A percentile compares a stretch with the other conserved stretches of the same genome.
These are phyloP conservation scores for Fusarium nematophilum DNA, from an alignment of 2,329 filamentous ascomycete genomes.

Conservation along the genomic window DNA sequence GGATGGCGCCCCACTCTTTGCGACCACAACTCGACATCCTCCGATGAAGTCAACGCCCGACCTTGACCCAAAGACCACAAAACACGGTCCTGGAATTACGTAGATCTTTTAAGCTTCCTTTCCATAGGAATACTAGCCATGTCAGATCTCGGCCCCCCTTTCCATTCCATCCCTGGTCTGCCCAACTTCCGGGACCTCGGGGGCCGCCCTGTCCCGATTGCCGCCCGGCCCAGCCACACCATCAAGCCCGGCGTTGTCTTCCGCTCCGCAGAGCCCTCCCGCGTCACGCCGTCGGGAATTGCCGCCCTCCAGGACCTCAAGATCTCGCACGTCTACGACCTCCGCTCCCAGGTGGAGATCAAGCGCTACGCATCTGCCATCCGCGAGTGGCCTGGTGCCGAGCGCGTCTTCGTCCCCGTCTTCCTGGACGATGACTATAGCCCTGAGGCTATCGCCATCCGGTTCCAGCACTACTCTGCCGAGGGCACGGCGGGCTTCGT, in stretches of 20 bases:
- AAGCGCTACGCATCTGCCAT: conserved; percentile 52
- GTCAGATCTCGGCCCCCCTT: conserved; percentile 55
- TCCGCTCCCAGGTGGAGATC: conserved; percentile 73
- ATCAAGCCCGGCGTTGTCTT: conserved; percentile 70
- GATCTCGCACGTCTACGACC: conserved; percentile 75
- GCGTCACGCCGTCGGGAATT: conserved; percentile 67
- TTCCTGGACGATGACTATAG: conserved; percentile 71
- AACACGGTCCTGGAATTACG: background rate
- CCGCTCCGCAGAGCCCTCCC: conserved; percentile 75
- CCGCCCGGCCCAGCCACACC: conserved; percentile 63
- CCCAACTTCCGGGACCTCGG: conserved; percentile 77
- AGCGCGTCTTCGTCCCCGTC: conserved; percentile 68
- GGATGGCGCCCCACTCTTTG: conserved; percentile 28
- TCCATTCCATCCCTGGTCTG: conserved; percentile 66
- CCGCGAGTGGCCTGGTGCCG: conserved; percentile 56
- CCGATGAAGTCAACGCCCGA: background rate
- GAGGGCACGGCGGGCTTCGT: conserved; percentile 70
- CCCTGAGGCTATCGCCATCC: conserved; percentile 70
- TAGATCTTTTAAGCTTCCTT: background rate
- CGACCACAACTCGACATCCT: background rate
- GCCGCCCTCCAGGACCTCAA: conserved; percentile 63
- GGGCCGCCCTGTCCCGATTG: conserved; percentile 62
- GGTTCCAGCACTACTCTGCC: conserved; percentile 70
- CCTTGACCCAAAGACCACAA: too few species aligned
- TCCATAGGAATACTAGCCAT: conserved; percentile 19